Evolutionary conservation across 495 filamentous ascomycete species (phyloP).

Genomic region (Stereocaulon alpinum): DNA sequence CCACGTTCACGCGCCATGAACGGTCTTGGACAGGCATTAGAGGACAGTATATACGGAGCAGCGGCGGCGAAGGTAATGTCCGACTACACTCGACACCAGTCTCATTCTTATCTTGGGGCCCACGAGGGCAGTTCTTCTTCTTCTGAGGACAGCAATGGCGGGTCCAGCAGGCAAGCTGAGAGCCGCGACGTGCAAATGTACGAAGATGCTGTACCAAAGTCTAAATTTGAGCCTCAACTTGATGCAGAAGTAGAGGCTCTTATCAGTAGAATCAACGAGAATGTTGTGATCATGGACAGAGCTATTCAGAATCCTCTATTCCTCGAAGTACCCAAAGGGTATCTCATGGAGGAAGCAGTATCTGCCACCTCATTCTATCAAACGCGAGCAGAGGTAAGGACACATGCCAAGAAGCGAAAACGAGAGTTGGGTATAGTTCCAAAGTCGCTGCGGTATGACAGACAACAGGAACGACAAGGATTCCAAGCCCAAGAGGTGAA

Average conservation of each 20-base stretch:
- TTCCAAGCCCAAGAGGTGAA: slow-evolving; percentile 22
- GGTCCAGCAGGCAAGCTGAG: no score
- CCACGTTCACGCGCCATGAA: background rate
- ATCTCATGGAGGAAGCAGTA: slow-evolving; percentile 11
- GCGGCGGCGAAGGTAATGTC: background rate
- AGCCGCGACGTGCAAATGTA: background rate
- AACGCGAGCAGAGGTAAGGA: slow-evolving; percentile 11
- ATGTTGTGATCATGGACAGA: slow-evolving; percentile 11
- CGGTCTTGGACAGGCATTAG: background rate
- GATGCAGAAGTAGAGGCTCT: slow-evolving; percentile 18
- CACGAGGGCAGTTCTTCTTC: background rate
- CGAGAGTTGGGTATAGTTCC: slow-evolving; percentile 12
- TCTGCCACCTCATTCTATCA: slow-evolving; percentile 13
- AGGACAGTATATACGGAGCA: background rate
- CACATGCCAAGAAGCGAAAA: slow-evolving; percentile 19
- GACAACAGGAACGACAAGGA: slow-evolving; percentile 11
- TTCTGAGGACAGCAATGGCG: background rate
- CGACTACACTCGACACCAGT: background rate
- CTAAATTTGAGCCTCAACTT: background rate
- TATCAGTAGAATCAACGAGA: slow-evolving; percentile 11
- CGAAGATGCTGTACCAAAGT: background rate
- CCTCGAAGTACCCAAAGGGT: slow-evolving; percentile 19
- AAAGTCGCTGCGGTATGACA: background rate
- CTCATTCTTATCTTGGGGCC: background rate
- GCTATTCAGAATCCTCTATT: slow-evolving; percentile 11